These are phyloP conservation scores for Cutaneotrichosporon sp. DNA, from an alignment of 1,284 basidiomycete genomes.

Conservation along the genomic window DNA sequence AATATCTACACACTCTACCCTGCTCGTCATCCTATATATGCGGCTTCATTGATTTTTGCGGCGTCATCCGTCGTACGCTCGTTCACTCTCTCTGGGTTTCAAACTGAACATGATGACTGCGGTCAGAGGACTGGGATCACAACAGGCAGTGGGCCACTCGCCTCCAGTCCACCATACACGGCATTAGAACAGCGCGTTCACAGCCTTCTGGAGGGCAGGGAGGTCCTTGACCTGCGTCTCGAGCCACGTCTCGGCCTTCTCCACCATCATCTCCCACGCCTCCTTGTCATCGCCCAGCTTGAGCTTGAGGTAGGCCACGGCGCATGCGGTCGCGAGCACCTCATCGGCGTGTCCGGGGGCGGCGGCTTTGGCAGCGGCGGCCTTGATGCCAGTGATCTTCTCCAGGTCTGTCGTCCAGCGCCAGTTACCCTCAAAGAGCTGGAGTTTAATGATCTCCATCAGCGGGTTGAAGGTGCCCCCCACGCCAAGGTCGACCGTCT, in stretches of 20 bases:
- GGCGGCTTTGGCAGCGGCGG: neutral
- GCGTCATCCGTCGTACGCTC: too few relatives aligned
- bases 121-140: too few relatives aligned
- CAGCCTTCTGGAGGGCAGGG: neutral
- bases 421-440: conserved; percentile 23
- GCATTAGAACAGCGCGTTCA: neutral
- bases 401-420: conserved; percentile 15
- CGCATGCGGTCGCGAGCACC: conserved; percentile 17
- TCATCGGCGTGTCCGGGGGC: neutral
- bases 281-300: conserved; percentile 16
- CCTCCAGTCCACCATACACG: too few relatives aligned
- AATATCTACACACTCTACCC: too few relatives aligned
- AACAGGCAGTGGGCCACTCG: too few relatives aligned
- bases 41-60: too few relatives aligned
- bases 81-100: too few relatives aligned
- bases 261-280: conserved; percentile 26
- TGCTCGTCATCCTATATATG: too few relatives aligned
- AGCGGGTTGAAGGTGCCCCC: conserved; percentile 1
- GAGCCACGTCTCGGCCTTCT: conserved; percentile 24
- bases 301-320: conserved; percentile 18
- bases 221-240: neutral
- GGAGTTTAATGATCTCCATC: conserved; percentile 9
- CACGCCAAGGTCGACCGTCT: too few relatives aligned
- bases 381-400: neutral
- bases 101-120: too few relatives aligned